Base-by-base conservation (phyloP, 1,139 yeast species). In the Saccharomyces hybrid region DNA sequence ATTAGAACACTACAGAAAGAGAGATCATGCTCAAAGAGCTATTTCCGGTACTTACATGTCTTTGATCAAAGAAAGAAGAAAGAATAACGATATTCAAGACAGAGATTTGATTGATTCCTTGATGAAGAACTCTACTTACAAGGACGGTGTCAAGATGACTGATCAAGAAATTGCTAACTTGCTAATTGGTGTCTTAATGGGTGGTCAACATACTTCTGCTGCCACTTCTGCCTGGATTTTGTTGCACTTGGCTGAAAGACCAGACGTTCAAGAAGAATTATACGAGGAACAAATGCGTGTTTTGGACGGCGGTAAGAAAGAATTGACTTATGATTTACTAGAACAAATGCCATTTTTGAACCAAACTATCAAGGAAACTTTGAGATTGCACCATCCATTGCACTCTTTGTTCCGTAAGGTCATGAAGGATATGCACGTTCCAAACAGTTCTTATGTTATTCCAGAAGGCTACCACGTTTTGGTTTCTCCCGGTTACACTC, bases 191-290 rank as follows among this genome's bases (percentile, higher is more conserved):
- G 84, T 95, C 54, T 79, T 95, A 60, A 93, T 93, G 99, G 99
- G 99, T 64, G 99, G 99, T 58, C 99, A 93, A 76, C 99, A 93
- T 73, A 95, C 99, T 31, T 87, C 96, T 62, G 95, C 98, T 50
- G 81, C 98, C 28, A 93, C 99, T 27, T 88, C 96, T 50, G 87
- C 97, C 28, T 93, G 99, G 99, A 83, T 83, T 67, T 77, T 93
- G 70, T 79, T 93, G 62, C 99, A 93, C 70, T 79, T 93, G 62
- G 98, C 91, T 61, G 95, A 86, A 66, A 77, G 81, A 62, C 95
- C 95, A 47, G 85, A 88, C 47, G 74, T 91, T 57, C 96, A 89
- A 75, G 88, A 91, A 57, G 86, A 84, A 67, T 72, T 93, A 55
- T 86, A 79, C 69, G 72, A 81, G 58, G 99, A 93, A 74, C 84